Conservation (phyloP, 2,329 filamentous ascomycete species). For the Cercospora canescens region DNA sequence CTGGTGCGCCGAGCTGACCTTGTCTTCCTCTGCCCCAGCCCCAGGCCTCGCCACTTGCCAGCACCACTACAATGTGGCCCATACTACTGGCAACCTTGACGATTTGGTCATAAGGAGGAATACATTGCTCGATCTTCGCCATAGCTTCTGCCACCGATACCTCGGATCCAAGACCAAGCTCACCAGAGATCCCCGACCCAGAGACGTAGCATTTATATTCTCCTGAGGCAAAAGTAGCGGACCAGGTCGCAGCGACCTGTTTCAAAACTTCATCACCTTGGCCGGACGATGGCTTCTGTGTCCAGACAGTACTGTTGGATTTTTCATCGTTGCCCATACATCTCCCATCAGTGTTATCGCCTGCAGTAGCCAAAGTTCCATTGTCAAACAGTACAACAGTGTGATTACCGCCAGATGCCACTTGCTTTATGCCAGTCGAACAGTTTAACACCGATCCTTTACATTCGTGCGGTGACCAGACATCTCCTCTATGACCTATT, state of each 20-base stretch:
- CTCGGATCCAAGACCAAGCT: conserved; percentile 62
- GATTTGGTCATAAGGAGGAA: conserved; percentile 59
- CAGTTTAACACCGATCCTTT: not conserved
- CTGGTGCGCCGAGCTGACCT: conserved; percentile 71
- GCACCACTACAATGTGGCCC: conserved; percentile 72
- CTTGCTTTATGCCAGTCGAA: conserved; percentile 25
- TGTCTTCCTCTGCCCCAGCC: conserved; percentile 90
- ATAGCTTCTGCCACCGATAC: conserved; percentile 37
- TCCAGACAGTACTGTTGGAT: not conserved
- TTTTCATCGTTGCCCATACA: conserved; percentile 28
- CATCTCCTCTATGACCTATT: conserved; percentile 45
- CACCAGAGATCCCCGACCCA: conserved; percentile 69
- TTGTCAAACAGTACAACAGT: conserved; percentile 68
- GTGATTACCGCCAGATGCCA: conserved; percentile 79
- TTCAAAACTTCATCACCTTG: not conserved
- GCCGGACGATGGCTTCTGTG: not conserved
- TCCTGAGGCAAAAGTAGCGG: conserved; percentile 64
- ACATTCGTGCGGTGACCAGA: conserved; percentile 32
- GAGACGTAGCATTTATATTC: conserved; percentile 57
- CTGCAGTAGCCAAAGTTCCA: conserved; percentile 65
- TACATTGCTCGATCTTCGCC: conserved; percentile 61
- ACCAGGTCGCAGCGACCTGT: conserved; percentile 70
- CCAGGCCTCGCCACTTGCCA: conserved; percentile 74
- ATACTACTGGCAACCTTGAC: conserved; percentile 70
- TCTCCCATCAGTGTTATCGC: conserved; percentile 56